Conservation (phyloP, 257 asterid species). For the Nicotiana tomentosiformis region DNA sequence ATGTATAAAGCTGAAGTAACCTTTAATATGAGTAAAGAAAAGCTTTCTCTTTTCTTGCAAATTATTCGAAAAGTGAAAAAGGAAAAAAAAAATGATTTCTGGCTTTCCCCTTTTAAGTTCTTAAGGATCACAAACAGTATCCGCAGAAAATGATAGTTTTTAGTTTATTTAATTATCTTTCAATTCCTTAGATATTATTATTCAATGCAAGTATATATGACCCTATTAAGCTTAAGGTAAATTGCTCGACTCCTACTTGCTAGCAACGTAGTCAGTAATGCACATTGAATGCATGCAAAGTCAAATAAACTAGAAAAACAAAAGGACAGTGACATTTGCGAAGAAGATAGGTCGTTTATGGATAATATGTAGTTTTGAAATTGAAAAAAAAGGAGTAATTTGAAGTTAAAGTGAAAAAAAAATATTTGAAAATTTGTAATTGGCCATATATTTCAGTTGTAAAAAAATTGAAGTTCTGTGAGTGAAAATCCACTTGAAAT, state of each 20-base stretch:
- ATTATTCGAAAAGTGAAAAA: slow-evolving; percentile 10
- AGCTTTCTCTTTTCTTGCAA: slow-evolving; percentile 12
- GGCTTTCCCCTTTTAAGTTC: background rate
- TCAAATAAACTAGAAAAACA: background rate
- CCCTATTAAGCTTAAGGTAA: background rate
- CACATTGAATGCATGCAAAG: slow-evolving; percentile 11
- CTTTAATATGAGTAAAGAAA: slow-evolving; percentile 42
- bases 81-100: slow-evolving; percentile 9
- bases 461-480: background rate
- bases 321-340: background rate
- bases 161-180: background rate
- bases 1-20: slow-evolving; percentile 52
- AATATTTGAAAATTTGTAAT: too few species aligned
- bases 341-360: background rate
- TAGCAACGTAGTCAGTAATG: background rate
- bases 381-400: background rate
- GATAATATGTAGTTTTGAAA: background rate
- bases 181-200: background rate
- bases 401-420: background rate
- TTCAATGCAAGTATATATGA: background rate
- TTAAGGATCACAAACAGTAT: background rate
- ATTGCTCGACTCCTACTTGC: background rate
- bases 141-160: background rate
- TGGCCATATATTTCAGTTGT: background rate
- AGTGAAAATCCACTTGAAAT: background rate